phyloP scores from a whole-genome alignment of 176 grass and related monocot species.

The Microstegium vimineum region DNA sequence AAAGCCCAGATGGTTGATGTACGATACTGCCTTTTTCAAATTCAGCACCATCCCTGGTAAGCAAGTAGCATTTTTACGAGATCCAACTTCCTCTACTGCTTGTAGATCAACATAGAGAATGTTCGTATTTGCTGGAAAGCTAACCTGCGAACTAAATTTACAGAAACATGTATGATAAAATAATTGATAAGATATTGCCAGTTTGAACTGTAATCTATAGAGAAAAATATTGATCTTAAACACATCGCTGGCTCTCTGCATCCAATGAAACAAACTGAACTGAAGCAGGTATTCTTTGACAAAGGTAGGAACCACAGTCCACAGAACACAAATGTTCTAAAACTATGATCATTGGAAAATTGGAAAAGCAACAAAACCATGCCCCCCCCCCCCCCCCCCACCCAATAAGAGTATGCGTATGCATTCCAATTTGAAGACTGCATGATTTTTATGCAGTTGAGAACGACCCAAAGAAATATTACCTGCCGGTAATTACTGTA shows the following conservation, averaged over 20 bases:
- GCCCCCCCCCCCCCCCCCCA: background rate
- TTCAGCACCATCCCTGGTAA: conserved; percentile 96
- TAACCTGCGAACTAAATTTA: conserved; percentile 66
- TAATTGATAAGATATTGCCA: conserved; percentile 2
- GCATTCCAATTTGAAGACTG: background rate
- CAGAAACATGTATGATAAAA: conserved; percentile 35
- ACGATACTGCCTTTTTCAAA: conserved; percentile 83
- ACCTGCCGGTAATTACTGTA: conserved; percentile 61
- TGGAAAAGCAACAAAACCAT: too few relatives aligned
- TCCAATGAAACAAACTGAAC: conserved; percentile 18
- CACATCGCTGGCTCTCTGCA: conserved; percentile 1
- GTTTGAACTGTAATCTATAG: background rate
- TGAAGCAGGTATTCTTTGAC: background rate
- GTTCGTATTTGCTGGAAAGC: conserved; percentile 98
- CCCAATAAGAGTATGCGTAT: background rate
- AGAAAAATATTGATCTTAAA: background rate
- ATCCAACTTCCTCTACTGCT: conserved; percentile 82
- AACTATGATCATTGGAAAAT: background rate
- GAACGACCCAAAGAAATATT: conserved; percentile 2
- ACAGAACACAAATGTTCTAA: conserved; percentile 2
- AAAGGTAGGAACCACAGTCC: background rate
- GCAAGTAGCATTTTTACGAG: conserved; percentile 58
- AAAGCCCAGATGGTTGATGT: conserved; percentile 83
- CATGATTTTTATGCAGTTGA: background rate
- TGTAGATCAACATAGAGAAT: conserved; percentile 93